Evolutionary conservation across 2,329 filamentous ascomycete species (phyloP).

Genomic region (Polychaeton citri): DNA sequence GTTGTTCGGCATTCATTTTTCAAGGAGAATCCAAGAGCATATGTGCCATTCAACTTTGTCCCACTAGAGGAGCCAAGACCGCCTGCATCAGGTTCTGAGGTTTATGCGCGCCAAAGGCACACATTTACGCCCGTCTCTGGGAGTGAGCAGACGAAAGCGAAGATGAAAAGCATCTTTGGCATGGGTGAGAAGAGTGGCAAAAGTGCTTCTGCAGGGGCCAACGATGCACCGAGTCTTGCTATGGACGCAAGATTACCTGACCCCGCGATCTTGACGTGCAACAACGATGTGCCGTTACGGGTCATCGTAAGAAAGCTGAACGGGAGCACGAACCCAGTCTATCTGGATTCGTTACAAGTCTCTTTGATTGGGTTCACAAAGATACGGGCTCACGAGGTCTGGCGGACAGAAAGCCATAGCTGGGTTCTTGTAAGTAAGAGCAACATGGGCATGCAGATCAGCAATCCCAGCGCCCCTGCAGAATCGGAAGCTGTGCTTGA

Average conservation of each 20-base stretch:
- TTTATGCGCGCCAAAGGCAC: slow-evolving; percentile 64
- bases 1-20: slow-evolving; percentile 78
- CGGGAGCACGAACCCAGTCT: slow-evolving; percentile 55
- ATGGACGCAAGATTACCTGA: slow-evolving; percentile 78
- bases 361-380: slow-evolving; percentile 68
- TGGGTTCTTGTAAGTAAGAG: slow-evolving; percentile 64
- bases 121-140: slow-evolving; percentile 32
- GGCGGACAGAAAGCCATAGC: slow-evolving; percentile 53
- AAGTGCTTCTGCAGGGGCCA: slow-evolving; percentile 9
- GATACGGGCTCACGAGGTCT: slow-evolving; percentile 63
- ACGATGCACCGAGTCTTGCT: slow-evolving; percentile 45
- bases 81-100: slow-evolving; percentile 55
- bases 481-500: slow-evolving; percentile 33
- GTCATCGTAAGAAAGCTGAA: slow-evolving; percentile 67
- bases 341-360: slow-evolving; percentile 67
- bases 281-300: slow-evolving; percentile 68
- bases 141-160: slow-evolving; percentile 22
- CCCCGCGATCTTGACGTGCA: slow-evolving; percentile 79
- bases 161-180: slow-evolving; percentile 49
- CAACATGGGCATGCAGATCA: slow-evolving; percentile 59
- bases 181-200: slow-evolving; percentile 17
- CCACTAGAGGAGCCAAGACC: slow-evolving; percentile 82
- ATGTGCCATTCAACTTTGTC: slow-evolving; percentile 63
- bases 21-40: slow-evolving; percentile 69
- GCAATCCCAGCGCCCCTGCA: slow-evolving; percentile 41